Conservation (phyloP, 495 filamentous ascomycete genomes). For the Daldinia childiae region DNA sequence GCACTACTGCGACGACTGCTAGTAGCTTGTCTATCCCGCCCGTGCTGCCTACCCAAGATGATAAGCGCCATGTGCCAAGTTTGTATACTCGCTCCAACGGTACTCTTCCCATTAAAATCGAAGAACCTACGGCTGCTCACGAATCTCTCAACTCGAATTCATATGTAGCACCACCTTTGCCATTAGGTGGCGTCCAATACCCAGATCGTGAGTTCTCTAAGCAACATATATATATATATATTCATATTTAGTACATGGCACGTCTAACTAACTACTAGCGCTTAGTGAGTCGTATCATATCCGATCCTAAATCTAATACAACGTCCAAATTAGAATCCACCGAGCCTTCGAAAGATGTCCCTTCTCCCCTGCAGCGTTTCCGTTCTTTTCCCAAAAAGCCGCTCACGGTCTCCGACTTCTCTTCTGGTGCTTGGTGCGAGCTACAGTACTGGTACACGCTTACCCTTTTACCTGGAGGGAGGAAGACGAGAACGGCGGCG, state of each 20-base stretch:
- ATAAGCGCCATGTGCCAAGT: conserved; percentile 2
- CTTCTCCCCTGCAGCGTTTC: conserved; percentile 71
- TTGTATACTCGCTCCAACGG: neutral
- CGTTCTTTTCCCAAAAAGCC: conserved; percentile 78
- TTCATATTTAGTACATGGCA: conserved; percentile 15
- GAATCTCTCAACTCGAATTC: conserved; percentile 22
- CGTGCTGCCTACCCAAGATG: neutral
- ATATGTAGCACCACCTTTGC: conserved; percentile 7
- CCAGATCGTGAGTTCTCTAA: conserved; percentile 58
- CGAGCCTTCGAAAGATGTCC: conserved; percentile 39
- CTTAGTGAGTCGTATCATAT: conserved; percentile 67
- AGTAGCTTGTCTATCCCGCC: neutral
- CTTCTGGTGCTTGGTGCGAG: conserved; percentile 94
- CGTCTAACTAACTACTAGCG: conserved; percentile 70
- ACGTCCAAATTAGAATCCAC: conserved; percentile 2
- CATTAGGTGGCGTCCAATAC: conserved; percentile 48
- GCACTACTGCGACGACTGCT: neutral
- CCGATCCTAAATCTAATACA: conserved; percentile 21
- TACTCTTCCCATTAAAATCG: neutral
- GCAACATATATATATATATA: neutral
- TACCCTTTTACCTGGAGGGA: conserved; percentile 71
- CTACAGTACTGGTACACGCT: conserved; percentile 91
- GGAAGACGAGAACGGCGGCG: conserved; percentile 74
- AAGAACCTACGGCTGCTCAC: neutral
- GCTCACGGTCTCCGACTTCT: conserved; percentile 89